A percentile compares a stretch with the other conserved stretches of the same genome.
phyloP scores from a whole-genome alignment of 441 rosid species.

The Brassica hybrid region DNA sequence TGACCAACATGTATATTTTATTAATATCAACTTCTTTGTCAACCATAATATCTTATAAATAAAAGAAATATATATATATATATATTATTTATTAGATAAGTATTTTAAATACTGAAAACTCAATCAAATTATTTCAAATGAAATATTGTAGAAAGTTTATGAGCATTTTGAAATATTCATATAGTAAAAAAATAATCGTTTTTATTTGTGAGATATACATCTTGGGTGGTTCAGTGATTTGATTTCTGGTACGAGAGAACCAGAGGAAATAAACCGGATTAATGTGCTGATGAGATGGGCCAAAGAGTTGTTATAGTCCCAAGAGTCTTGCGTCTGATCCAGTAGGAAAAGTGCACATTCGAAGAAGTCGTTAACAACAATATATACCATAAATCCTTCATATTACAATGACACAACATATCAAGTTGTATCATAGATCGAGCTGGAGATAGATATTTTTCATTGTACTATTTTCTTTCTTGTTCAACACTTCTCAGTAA shows the following conservation, averaged over 20 bases:
- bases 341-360: neutral
- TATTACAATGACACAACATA: neutral
- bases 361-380: neutral
- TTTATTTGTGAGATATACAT: neutral
- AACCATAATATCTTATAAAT: neutral
- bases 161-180: too few species aligned
- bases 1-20: neutral
- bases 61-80: neutral
- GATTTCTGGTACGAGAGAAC: neutral
- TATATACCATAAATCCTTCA: neutral
- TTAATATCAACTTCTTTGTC: neutral
- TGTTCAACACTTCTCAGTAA: neutral
- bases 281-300: conserved; percentile 1
- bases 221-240: neutral
- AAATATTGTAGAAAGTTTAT: neutral
- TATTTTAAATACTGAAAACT: neutral
- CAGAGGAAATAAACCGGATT: neutral
- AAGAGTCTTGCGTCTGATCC: conserved; percentile 5
- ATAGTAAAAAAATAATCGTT: neutral
- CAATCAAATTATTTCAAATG: neutral
- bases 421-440: neutral
- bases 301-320: conserved; percentile 14
- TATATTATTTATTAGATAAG: neutral
- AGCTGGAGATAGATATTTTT: neutral
- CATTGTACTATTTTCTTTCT: neutral